Evolutionary conservation across 2,329 filamentous ascomycete species (phyloP).

Genomic region (Pseudogymnoascus sp.): DNA sequence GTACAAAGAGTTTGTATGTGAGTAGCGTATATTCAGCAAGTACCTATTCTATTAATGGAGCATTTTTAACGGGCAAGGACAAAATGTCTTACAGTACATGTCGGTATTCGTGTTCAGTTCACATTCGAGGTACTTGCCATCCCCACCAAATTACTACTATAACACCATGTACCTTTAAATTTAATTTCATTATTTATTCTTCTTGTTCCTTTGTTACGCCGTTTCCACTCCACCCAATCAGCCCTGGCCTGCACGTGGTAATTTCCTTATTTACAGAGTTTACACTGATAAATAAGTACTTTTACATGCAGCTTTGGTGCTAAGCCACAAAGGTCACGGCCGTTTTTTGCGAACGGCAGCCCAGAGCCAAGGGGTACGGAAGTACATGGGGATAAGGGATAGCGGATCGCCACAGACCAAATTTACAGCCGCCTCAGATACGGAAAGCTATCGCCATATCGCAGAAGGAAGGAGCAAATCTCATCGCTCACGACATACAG

Average conservation of each 20-base stretch:
- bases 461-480: background rate
- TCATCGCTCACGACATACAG: background rate
- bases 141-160: background rate
- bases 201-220: background rate
- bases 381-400: background rate
- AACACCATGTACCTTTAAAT: background rate
- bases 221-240: background rate
- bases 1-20: too few species aligned
- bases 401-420: background rate
- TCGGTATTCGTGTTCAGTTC: background rate
- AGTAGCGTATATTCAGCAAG: too few species aligned
- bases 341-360: background rate
- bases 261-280: background rate
- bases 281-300: background rate
- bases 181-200: background rate
- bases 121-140: background rate
- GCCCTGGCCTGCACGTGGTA: background rate
- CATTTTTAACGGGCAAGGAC: too few species aligned
- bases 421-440: slow-evolving; percentile 1
- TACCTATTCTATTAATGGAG: too few species aligned
- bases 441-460: background rate
- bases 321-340: background rate
- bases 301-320: background rate
- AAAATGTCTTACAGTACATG: background rate
- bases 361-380: background rate